Conservation (phyloP, 179 eudicot species). For the Beta macrorhiza region DNA sequence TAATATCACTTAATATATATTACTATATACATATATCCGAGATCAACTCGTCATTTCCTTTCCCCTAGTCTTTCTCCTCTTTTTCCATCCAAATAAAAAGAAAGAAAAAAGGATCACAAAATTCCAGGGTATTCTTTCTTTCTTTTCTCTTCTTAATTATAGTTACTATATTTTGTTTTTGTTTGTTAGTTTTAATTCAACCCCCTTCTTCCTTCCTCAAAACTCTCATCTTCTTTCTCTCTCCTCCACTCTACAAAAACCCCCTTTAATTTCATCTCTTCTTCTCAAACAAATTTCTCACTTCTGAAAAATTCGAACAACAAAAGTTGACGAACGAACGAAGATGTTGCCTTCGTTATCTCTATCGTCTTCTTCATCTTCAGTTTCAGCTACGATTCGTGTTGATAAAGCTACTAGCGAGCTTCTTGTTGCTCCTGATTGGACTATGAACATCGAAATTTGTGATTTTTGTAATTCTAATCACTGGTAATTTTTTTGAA, state of each 20-base stretch:
- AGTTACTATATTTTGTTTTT: background rate
- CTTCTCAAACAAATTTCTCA: background rate
- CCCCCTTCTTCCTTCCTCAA: constrained; percentile 14
- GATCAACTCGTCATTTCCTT: too few species aligned
- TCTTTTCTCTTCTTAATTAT: constrained; percentile 6
- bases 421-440: constrained; percentile 81
- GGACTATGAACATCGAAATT: constrained; percentile 89
- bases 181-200: background rate
- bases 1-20: too few species aligned
- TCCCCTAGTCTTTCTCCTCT: too few species aligned
- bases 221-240: constrained; percentile 20
- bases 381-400: constrained; percentile 54
- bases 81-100: too few species aligned
- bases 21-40: too few species aligned
- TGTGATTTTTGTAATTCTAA: constrained; percentile 77
- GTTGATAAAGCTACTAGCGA: constrained; percentile 99
- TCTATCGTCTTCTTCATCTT: constrained; percentile 48
- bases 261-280: background rate
- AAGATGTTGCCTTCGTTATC: constrained; percentile 52
- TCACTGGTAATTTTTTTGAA: constrained; percentile 46
- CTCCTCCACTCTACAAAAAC: constrained; percentile 16
- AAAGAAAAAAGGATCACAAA: background rate
- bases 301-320: background rate
- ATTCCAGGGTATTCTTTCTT: constrained; percentile 26
- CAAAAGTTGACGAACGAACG: background rate